Percentiles rank a stretch among this genome's conserved stretches.
Conservation (phyloP, 345 rosid species). For the Citrus inodora region DNA sequence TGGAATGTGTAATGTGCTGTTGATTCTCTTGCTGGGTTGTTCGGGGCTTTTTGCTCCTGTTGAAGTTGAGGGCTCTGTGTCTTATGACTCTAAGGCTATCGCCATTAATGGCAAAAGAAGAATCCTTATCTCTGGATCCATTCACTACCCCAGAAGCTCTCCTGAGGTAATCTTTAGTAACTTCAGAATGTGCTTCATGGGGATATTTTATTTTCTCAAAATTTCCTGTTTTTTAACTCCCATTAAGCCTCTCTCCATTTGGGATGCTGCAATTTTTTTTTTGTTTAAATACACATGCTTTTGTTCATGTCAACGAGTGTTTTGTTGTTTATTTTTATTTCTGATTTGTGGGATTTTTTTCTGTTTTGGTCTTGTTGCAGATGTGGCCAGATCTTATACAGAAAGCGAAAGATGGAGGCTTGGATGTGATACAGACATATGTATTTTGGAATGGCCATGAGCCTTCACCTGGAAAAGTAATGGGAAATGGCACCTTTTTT, state of each 20-base stretch:
- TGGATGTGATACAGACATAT: constrained; percentile 98
- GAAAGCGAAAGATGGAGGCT: constrained; percentile 94
- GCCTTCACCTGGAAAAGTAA: constrained; percentile 88
- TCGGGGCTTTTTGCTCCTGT: constrained; percentile 22
- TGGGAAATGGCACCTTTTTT: background rate
- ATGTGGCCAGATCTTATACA: constrained; percentile 99
- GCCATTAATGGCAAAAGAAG: constrained; percentile 84
- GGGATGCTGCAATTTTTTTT: constrained; percentile 10
- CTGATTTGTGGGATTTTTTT: constrained; percentile 6
- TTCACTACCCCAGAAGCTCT: constrained; percentile 96
- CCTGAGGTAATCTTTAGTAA: constrained; percentile 61
- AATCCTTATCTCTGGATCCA: constrained; percentile 96
- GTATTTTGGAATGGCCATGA: constrained; percentile 99
- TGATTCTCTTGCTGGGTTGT: constrained; percentile 31
- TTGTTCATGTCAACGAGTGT: background rate
- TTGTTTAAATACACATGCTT: background rate
- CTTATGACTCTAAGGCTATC: constrained; percentile 79
- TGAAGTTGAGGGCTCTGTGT: constrained; percentile 65
- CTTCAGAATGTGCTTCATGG: constrained; percentile 27
- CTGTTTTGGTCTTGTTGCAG: constrained; percentile 34
- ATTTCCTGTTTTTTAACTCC: background rate
- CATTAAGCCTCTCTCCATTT: constrained; percentile 11
- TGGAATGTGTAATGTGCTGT: constrained; percentile 43
- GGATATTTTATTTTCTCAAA: constrained; percentile 11
- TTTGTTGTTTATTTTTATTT: background rate